phyloP scores from a whole-genome alignment of 129 eudicot species.

The sunflower (Helianthus annuus) region HanXRQr2.0-SUNRISE NC_035448.2:187338613-187339112 shows the following conservation, averaged over 20 bases:
- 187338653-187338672: neutral
- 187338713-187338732: conserved; percentile 24
- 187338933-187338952: conserved; percentile 78
- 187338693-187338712: conserved; percentile 33
- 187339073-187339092: conserved; percentile 95
- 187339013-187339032: conserved; percentile 8
- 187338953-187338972: conserved; percentile 88
- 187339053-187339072: conserved; percentile 93
- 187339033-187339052: conserved; percentile 44
- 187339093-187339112: conserved; percentile 95
- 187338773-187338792: conserved; percentile 34
- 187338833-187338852: conserved; percentile 45
- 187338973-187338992: neutral
- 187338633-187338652: conserved; percentile 41
- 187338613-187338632: conserved; percentile 39
- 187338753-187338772: conserved; percentile 31
- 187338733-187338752: conserved; percentile 24
- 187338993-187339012: neutral
- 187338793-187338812: conserved; percentile 27
- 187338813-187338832: conserved; percentile 17
- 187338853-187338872: conserved; percentile 67
- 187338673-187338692: neutral
- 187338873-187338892: conserved; percentile 93
- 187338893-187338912: conserved; percentile 92
- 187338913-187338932: conserved; percentile 93